These are phyloP conservation scores for Inonotus obliquus DNA, from an alignment of 1,284 basidiomycete species.

Conservation along the genomic window DNA sequence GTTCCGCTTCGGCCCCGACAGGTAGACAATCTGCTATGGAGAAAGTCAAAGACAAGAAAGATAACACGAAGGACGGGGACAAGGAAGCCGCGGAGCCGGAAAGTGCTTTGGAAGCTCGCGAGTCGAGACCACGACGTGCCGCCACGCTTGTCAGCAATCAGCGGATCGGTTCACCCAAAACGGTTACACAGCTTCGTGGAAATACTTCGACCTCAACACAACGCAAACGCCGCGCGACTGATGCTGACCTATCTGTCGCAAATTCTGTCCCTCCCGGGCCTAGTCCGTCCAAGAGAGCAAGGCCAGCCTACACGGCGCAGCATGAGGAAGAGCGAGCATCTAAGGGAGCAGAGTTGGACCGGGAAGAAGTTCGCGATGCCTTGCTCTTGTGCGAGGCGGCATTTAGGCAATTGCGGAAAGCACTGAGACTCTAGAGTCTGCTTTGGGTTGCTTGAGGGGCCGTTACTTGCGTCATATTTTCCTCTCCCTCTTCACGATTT, in stretches of 20 bases:
- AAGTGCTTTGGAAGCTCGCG: neutral
- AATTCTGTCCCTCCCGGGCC: neutral
- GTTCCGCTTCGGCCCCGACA: neutral
- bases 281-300: neutral
- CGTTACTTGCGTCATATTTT: neutral
- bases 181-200: neutral
- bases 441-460: too few relatives aligned
- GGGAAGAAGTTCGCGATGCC: neutral
- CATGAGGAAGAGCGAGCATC: neutral
- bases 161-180: neutral
- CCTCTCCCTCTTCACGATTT: neutral
- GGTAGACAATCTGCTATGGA: neutral
- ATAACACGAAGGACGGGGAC: neutral
- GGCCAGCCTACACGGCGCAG: neutral
- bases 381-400: neutral
- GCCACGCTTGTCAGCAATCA: neutral
- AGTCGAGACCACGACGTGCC: neutral
- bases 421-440: neutral
- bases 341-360: neutral
- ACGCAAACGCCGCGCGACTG: neutral
- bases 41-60: neutral
- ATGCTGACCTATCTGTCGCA: neutral
- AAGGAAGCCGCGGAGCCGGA: neutral
- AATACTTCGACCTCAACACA: neutral
- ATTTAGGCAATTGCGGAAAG: neutral